Percentiles rank a stretch among this genome's conserved stretches.
These are phyloP conservation scores for Eucalyptus fibrosa DNA, from an alignment of 345 rosid species.

Conservation along the genomic window DNA sequence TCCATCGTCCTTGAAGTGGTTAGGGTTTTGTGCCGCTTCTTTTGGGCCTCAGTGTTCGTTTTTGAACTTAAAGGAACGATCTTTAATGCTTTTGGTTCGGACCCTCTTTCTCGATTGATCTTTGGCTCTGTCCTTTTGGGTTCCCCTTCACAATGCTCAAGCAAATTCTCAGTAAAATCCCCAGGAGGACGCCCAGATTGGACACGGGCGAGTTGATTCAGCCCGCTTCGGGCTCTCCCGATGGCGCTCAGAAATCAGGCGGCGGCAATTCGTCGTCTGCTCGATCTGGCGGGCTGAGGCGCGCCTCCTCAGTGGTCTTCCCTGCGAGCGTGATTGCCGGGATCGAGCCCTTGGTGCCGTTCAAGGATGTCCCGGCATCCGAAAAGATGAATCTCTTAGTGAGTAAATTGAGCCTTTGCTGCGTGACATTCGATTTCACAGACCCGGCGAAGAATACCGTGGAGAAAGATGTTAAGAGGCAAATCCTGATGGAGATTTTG, in stretches of 20 bases:
- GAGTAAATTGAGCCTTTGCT: slow-evolving; percentile 86
- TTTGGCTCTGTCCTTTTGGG: neutral
- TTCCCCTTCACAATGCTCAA: slow-evolving; percentile 31
- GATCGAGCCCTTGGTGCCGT: slow-evolving; percentile 75
- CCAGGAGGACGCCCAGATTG: slow-evolving; percentile 45
- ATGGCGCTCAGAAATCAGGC: slow-evolving; percentile 14
- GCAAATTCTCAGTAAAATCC: slow-evolving; percentile 66
- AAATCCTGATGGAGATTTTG: slow-evolving; percentile 61
- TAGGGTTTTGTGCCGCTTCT: neutral
- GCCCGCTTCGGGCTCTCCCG: neutral
- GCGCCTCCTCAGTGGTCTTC: slow-evolving; percentile 66
- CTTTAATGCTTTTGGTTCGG: neutral
- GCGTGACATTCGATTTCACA: slow-evolving; percentile 72
- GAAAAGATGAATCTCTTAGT: slow-evolving; percentile 78
- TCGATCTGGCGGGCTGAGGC: slow-evolving; percentile 20
- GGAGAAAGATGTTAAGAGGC: slow-evolving; percentile 78
- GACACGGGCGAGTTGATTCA: slow-evolving; percentile 34
- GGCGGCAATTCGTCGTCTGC: neutral
- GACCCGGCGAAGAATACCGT: slow-evolving; percentile 52
- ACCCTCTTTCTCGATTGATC: neutral
- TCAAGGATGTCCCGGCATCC: slow-evolving; percentile 56
- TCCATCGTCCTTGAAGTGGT: neutral
- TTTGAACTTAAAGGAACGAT: neutral
- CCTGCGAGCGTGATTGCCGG: slow-evolving; percentile 72
- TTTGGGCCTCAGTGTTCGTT: neutral